Percentiles rank a stretch among this genome's conserved stretches.
Evolutionary conservation across 208 protist species (phyloP).

Genomic region (Perkinsela sp.): DNA sequence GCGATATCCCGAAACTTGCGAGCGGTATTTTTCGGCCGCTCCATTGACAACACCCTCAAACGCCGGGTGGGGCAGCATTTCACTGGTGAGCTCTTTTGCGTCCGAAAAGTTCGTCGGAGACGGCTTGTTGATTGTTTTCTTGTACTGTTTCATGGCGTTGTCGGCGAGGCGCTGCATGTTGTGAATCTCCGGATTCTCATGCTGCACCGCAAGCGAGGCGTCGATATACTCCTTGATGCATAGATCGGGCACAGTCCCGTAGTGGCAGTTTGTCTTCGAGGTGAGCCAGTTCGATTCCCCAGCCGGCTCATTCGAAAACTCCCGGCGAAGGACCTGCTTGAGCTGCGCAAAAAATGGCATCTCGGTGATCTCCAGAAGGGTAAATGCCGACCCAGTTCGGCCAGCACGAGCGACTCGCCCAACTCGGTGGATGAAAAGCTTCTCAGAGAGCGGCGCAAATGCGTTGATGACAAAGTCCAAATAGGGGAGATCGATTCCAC

Average conservation of each 20-base stretch:
- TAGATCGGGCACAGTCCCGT: neutral
- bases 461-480: conserved; percentile 98
- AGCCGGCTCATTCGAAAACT: neutral
- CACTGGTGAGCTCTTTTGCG: neutral
- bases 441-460: conserved; percentile 86
- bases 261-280: neutral
- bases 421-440: conserved; percentile 88
- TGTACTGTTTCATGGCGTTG: neutral
- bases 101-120: neutral
- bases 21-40: neutral
- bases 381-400: conserved; percentile 70
- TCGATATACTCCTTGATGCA: neutral
- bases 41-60: neutral
- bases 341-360: conserved; percentile 65
- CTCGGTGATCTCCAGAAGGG: conserved; percentile 81
- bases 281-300: neutral
- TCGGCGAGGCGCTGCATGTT: neutral
- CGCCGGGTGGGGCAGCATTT: neutral
- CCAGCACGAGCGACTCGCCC: conserved; percentile 95
- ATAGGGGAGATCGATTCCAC: conserved; percentile 92
- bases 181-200: neutral
- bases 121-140: neutral
- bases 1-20: neutral
- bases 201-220: neutral
- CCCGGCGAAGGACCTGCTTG: conserved; percentile 37